Conservation (phyloP, 2,329 filamentous ascomycete genomes). For the Penicillium sp. region DNA sequence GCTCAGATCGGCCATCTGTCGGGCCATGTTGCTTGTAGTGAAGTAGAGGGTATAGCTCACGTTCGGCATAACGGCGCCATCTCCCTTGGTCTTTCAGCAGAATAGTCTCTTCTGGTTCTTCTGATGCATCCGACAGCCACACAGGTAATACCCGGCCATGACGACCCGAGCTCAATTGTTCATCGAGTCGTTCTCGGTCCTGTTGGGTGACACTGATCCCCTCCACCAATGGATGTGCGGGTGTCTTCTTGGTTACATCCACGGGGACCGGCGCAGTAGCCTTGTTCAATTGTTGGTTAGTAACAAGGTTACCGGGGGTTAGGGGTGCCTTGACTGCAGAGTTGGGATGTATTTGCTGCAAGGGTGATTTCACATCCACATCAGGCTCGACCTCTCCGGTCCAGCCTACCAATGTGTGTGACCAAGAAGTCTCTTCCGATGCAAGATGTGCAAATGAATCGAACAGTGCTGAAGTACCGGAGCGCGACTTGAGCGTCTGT, state of each 20-base stretch:
- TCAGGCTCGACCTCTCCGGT: conserved; percentile 76
- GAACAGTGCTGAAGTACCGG: conserved; percentile 87
- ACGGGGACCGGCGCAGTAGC: conserved; percentile 77
- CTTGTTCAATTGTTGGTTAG: conserved; percentile 59
- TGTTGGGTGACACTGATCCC: conserved; percentile 68
- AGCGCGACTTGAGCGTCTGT: conserved; percentile 71
- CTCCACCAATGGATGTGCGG: conserved; percentile 61
- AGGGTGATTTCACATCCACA: conserved; percentile 24
- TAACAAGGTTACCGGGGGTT: conserved; percentile 28
- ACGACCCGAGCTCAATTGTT: conserved; percentile 68
- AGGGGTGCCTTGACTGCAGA: conserved; percentile 27
- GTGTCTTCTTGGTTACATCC: conserved; percentile 57
- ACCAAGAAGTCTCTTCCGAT: conserved; percentile 80
- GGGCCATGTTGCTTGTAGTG: conserved; percentile 96
- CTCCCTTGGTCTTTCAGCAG: conserved; percentile 75
- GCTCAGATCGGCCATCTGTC: conserved; percentile 76
- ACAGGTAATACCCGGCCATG: conserved; percentile 80
- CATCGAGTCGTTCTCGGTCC: conserved; percentile 71
- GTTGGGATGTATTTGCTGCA: conserved; percentile 34
- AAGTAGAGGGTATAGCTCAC: conserved; percentile 87
- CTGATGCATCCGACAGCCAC: conserved; percentile 78
- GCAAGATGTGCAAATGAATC: conserved; percentile 87
- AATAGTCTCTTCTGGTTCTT: conserved; percentile 66
- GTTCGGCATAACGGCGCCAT: conserved; percentile 88
- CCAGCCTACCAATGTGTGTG: conserved; percentile 91